phyloP scores from a whole-genome alignment of 345 rosid species.

The Aquilaria yunnanensis region DNA sequence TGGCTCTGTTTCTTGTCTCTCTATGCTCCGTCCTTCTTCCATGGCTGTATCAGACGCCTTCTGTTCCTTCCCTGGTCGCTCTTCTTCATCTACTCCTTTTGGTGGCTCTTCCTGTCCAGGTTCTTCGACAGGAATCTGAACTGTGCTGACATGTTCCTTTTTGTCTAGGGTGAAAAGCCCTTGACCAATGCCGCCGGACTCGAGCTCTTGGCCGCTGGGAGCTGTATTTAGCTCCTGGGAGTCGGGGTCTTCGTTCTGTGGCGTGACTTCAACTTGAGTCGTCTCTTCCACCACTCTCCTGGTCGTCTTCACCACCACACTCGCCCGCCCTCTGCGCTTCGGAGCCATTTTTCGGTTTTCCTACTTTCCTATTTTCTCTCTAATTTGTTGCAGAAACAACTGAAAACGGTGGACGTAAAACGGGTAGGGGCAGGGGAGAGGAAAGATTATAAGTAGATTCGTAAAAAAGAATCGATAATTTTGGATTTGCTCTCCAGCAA shows the following conservation, averaged over 20 bases:
- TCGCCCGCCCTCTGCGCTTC: conserved; percentile 17
- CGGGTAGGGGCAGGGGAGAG: not conserved
- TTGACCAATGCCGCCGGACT: not conserved
- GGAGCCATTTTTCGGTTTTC: conserved; percentile 33
- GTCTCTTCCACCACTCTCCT: conserved; percentile 36
- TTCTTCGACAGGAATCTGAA: conserved; percentile 9
- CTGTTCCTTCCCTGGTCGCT: not conserved
- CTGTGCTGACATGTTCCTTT: not conserved
- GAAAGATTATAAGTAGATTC: not conserved
- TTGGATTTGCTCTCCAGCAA: too few species aligned
- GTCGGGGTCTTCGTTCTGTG: conserved; percentile 6
- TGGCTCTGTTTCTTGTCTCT: not conserved
- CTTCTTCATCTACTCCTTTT: conserved; percentile 7
- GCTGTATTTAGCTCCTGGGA: not conserved
- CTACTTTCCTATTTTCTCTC: not conserved
- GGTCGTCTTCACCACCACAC: conserved; percentile 26
- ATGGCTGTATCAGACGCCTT: not conserved
- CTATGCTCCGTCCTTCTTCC: not conserved
- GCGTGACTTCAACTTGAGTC: conserved; percentile 22
- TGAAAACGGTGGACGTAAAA: not conserved
- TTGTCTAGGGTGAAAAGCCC: too few species aligned
- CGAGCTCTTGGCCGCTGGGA: not conserved
- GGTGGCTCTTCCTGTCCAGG: conserved; percentile 6
- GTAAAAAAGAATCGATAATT: too few species aligned
- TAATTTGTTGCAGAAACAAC: not conserved